phyloP scores from a whole-genome alignment of 331 rosid genomes.

The Quercus phellos region DNA sequence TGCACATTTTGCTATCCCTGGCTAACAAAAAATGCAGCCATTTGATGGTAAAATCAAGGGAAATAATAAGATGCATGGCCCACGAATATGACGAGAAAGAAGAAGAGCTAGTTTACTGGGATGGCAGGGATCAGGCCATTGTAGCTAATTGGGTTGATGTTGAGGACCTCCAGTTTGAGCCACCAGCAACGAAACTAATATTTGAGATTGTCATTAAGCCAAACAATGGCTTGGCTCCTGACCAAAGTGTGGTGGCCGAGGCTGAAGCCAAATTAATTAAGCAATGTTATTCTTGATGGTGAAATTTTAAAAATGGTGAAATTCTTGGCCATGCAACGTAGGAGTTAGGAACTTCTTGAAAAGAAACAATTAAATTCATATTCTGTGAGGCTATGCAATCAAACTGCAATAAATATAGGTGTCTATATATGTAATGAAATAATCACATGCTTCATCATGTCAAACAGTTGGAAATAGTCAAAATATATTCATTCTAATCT shows the following conservation, averaged over 20 bases:
- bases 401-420: too few species aligned
- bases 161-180: not conserved
- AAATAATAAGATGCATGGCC: not conserved
- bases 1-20: not conserved
- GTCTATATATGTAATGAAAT: too few species aligned
- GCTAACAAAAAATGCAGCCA: not conserved
- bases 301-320: too few species aligned
- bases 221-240: not conserved
- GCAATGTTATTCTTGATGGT: not conserved
- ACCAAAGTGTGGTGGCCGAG: not conserved
- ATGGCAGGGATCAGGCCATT: not conserved
- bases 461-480: too few species aligned
- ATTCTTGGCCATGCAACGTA: too few species aligned
- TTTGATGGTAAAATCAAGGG: not conserved
- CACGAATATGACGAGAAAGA: not conserved
- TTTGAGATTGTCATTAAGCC: not conserved
- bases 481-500: too few species aligned
- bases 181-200: not conserved
- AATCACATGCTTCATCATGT: too few species aligned
- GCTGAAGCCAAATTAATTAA: not conserved
- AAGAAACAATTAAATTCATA: too few species aligned
- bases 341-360: too few species aligned
- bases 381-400: too few species aligned
- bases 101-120: not conserved
- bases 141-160: not conserved